Percentiles rank a stretch among this genome's conserved stretches.
Evolutionary conservation across 2,329 filamentous ascomycete species (phyloP).

Genomic region (Trichoderma polysporum): DNA sequence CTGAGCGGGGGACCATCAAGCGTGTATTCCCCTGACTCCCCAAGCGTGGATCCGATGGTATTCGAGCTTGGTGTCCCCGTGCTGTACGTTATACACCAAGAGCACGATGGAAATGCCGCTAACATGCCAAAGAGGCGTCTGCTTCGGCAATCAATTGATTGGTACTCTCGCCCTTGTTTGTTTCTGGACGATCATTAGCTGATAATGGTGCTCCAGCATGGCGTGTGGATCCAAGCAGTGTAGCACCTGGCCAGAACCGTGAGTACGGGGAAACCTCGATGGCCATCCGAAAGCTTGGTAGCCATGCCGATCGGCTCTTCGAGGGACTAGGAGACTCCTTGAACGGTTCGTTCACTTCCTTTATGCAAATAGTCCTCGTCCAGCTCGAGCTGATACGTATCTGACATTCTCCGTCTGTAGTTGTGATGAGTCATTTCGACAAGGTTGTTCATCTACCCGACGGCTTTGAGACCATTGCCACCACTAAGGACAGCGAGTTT

Average conservation of each 20-base stretch:
- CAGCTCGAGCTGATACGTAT: not conserved
- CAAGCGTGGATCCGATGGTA: conserved; percentile 68
- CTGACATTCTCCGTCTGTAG: not conserved
- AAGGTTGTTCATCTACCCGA: not conserved
- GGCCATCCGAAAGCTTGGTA: conserved; percentile 55
- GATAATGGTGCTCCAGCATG: too few relatives aligned
- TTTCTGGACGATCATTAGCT: too few relatives aligned
- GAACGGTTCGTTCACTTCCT: conserved; percentile 38
- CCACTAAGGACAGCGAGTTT: not conserved
- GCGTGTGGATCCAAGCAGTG: not conserved
- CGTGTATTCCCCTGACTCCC: too few relatives aligned
- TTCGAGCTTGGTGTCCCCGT: conserved; percentile 62
- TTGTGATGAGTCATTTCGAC: conserved; percentile 58
- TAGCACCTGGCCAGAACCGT: not conserved
- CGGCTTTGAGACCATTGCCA: not conserved
- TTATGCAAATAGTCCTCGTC: not conserved
- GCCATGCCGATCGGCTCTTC: conserved; percentile 77
- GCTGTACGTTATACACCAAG: too few relatives aligned
- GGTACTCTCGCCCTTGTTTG: too few relatives aligned
- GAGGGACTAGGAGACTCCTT: conserved; percentile 68
- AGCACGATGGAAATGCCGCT: too few relatives aligned
- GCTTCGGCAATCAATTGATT: too few relatives aligned
- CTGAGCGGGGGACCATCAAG: too few relatives aligned
- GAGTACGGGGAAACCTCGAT: conserved; percentile 11
- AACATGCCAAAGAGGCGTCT: not conserved